phyloP scores from a whole-genome alignment of 345 rosid genomes.

The Lepidium sativum region DNA sequence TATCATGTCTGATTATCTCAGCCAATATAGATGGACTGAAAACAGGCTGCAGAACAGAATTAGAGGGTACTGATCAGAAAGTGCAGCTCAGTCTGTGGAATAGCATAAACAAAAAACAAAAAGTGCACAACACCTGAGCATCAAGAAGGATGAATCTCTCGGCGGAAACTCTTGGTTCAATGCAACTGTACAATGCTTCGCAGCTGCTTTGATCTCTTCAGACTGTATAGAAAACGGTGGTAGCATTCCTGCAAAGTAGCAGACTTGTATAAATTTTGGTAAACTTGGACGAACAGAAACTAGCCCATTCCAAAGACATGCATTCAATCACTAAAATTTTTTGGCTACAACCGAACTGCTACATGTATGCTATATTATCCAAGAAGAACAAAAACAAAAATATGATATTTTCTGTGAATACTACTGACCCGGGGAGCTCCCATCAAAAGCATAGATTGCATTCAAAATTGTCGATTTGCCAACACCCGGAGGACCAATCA shows the following conservation, averaged over 20 bases:
- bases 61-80: not conserved
- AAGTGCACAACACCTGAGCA: conserved; percentile 43
- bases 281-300: not conserved
- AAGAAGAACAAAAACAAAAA: not conserved
- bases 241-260: conserved; percentile 49
- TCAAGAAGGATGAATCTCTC: conserved; percentile 77
- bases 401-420: not conserved
- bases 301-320: not conserved
- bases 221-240: conserved; percentile 58
- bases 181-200: conserved; percentile 63
- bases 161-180: conserved; percentile 75
- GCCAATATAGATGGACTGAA: conserved; percentile 69
- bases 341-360: not conserved
- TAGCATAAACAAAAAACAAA: not conserved
- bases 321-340: not conserved
- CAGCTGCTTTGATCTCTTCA: conserved; percentile 56
- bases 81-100: not conserved
- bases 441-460: conserved; percentile 71
- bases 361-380: not conserved
- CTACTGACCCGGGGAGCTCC: conserved; percentile 58
- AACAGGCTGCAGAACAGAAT: conserved; percentile 51
- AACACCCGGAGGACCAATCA: conserved; percentile 69
- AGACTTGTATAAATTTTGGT: not conserved
- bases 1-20: conserved; percentile 73
- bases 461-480: conserved; percentile 83